Evolutionary conservation across 352 stramenopile genomes (phyloP).

Genomic region (Pythium rhizo-oryzae): DNA sequence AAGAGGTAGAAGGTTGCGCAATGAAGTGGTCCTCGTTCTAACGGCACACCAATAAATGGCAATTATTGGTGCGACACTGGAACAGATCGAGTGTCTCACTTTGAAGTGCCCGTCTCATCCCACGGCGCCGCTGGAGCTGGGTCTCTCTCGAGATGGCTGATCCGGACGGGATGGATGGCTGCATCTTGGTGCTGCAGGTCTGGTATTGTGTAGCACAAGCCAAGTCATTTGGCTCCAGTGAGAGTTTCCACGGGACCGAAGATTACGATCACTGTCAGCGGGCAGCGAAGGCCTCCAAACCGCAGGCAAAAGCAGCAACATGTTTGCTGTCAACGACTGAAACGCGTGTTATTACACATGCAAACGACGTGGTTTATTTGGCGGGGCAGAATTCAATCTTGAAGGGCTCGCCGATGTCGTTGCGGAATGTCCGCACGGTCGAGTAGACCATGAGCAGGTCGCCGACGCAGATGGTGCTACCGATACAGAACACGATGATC

Average conservation of each 20-base stretch:
- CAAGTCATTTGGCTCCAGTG: too few relatives aligned
- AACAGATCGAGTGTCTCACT: not conserved
- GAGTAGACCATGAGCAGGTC: constrained; percentile 53
- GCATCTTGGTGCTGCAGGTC: too few relatives aligned
- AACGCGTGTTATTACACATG: not conserved
- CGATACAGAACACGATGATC: constrained; percentile 56
- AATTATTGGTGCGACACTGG: not conserved
- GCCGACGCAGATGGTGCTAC: constrained; percentile 41
- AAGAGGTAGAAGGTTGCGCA: not conserved
- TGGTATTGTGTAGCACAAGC: too few relatives aligned
- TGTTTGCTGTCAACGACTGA: too few relatives aligned
- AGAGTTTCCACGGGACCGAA: too few relatives aligned
- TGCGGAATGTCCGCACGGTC: constrained; percentile 41
- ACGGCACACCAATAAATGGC: not conserved
- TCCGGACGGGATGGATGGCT: too few relatives aligned
- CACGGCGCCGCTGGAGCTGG: too few relatives aligned
- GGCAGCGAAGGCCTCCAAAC: too few relatives aligned
- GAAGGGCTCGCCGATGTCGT: constrained; percentile 36
- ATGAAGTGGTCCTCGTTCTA: too few relatives aligned
- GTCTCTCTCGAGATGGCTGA: too few relatives aligned
- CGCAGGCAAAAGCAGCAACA: too few relatives aligned
- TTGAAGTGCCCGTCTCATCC: not conserved
- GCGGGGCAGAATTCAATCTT: constrained; percentile 14
- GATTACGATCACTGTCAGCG: too few relatives aligned
- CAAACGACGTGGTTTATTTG: not conserved